A percentile compares a stretch with the other conserved stretches of the same genome.
These are phyloP conservation scores for Metschnikowia cubensis DNA, from an alignment of 805 yeast genomes.

Conservation along the genomic window DNA sequence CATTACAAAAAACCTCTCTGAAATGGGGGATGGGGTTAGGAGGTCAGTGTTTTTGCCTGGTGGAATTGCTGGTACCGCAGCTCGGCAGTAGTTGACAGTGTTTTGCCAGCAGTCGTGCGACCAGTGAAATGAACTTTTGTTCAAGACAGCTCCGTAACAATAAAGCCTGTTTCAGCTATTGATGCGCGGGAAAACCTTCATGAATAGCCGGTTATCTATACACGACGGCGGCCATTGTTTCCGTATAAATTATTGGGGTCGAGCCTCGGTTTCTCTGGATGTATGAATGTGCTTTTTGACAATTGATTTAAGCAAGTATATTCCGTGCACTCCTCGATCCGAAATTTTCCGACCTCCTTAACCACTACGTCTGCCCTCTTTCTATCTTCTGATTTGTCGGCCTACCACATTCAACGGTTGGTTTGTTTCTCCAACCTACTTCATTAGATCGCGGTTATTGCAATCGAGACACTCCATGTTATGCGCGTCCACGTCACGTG, in stretches of 20 bases:
- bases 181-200: background rate
- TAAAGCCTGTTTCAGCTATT: background rate
- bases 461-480: background rate
- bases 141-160: background rate
- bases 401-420: background rate
- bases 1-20: too few relatives aligned
- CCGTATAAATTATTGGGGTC: background rate
- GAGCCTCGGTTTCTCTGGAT: background rate
- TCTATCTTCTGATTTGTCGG: too few relatives aligned
- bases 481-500: conserved; percentile 4
- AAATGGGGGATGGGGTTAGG: too few relatives aligned
- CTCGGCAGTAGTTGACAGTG: background rate
- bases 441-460: background rate
- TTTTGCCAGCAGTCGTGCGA: background rate
- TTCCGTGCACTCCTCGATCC: background rate
- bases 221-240: background rate
- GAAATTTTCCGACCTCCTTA: background rate
- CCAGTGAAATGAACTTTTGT: background rate
- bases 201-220: background rate
- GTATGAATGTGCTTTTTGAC: background rate
- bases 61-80: background rate
- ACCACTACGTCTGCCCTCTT: background rate
- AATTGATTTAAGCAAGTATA: background rate
- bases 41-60: background rate
- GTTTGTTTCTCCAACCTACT: background rate